Conservation (phyloP, 1,139 yeast genomes). For the Taphrina confusa region DNA sequence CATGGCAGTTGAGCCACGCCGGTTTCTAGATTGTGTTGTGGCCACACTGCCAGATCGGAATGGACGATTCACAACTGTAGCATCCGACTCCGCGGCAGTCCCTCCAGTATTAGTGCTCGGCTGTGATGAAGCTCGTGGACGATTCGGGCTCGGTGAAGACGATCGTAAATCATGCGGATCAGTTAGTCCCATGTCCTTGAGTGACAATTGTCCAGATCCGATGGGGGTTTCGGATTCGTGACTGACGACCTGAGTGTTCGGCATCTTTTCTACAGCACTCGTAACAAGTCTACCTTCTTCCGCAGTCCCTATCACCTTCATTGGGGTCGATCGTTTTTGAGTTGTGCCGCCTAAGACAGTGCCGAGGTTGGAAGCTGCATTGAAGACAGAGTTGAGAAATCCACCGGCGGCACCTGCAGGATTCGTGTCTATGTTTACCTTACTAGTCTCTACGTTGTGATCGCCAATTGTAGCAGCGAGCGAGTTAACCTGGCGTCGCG, state of each 20-base stretch:
- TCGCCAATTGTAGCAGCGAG: not conserved
- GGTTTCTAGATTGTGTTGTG: constrained; percentile 8
- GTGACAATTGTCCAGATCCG: not conserved
- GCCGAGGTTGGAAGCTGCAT: constrained; percentile 18
- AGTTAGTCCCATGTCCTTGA: constrained; percentile 17
- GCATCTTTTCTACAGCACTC: no score
- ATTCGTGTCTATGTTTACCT: not conserved
- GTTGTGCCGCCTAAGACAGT: constrained; percentile 7
- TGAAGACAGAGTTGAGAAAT: constrained; percentile 4
- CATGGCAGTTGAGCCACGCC: constrained; percentile 28
- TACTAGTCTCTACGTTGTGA: not conserved
- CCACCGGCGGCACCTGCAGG: constrained; percentile 15
- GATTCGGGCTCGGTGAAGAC: not conserved
- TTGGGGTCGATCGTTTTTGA: not conserved
- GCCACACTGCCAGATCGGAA: constrained; percentile 26
- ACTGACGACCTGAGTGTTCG: no score
- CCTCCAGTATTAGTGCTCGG: not conserved
- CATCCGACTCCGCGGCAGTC: not conserved
- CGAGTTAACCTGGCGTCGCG: not conserved
- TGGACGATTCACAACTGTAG: not conserved
- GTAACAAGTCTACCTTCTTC: no score
- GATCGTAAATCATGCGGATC: no score
- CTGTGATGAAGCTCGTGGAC: constrained; percentile 1
- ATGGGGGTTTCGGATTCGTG: not conserved
- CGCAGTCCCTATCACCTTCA: not conserved